Base-by-base conservation (phyloP, 2,329 filamentous ascomycete genomes). In the Calonectria hongkongensis region DNA sequence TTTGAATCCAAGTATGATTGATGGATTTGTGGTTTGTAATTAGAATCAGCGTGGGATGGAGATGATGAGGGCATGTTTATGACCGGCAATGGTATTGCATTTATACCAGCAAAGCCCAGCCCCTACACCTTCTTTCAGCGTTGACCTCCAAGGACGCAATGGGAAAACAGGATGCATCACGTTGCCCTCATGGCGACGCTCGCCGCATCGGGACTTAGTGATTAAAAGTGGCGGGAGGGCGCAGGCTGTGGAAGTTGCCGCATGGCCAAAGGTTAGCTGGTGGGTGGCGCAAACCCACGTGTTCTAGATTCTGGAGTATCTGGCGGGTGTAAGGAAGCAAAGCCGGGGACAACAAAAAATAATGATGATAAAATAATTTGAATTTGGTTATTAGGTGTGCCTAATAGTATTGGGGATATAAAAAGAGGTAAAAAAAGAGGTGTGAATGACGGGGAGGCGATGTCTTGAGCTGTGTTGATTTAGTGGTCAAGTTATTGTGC, bases 161-260 rank as follows among this genome's bases (percentile, higher is more conserved):
- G 18, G 54, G 33, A 27, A 58, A 58, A 41, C 33, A 21, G 2
- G n/a, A 33, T 58, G 54, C 54, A 41, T 48, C 33, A 6, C 28
- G 54, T 15, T 58, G 33, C 54, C 7, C n/a, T 27, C 9, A 12
- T 13, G 13, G n/a, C 16, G 54, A 58, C 33, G 27, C 41, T n/a
- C 12, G 21, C 54, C 36, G 54, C 54, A 58, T 58, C 33, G 33
- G 33, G 54, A 8, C 33, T 12, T 58, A 36, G 33, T 36, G 33
- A 36, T 36, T 5, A 36, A 36, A 39, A 28, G 30, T 21, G 28
- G 50, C 6, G 36, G 30, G 43, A 7, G 45, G 28, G 39, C 16
- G 33, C n/a, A 18, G 27, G 6, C 39, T 4, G 28, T 51, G 54
- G 56, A 68, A 58, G 43, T 68, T 68, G 45, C 66, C 66, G 66